Conservation (phyloP, 2,329 filamentous ascomycete species). For the Stylonectria norvegica region DNA sequence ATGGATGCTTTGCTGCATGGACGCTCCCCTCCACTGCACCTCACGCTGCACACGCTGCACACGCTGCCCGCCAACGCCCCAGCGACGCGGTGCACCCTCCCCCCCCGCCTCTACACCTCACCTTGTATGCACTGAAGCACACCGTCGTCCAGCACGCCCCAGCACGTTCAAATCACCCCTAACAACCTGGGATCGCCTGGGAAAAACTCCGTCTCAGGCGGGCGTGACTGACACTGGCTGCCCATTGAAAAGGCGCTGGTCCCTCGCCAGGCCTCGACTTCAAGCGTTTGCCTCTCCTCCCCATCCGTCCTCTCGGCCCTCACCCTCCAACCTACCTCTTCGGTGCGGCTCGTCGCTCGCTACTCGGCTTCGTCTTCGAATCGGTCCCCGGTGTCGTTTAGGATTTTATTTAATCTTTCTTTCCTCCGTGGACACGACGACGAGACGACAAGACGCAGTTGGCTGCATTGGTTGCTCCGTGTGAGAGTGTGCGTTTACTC, state of each 20-base stretch:
- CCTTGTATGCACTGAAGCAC: constrained; percentile 4
- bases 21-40: neutral
- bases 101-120: constrained; percentile 4
- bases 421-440: no score
- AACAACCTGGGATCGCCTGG: constrained; percentile 32
- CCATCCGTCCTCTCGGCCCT: constrained; percentile 31
- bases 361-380: no score
- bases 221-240: constrained; percentile 24
- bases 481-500: no score
- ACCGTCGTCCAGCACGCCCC: constrained; percentile 14
- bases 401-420: no score
- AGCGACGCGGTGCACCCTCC: constrained; percentile 5
- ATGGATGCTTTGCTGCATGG: no score
- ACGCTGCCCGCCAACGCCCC: constrained; percentile 23
- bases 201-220: constrained; percentile 27
- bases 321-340: no score
- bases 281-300: constrained; percentile 13
- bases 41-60: constrained; percentile 25
- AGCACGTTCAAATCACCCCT: constrained; percentile 33
- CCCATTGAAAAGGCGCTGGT: constrained; percentile 41
- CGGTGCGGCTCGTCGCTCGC: constrained; percentile 21
- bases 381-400: no score
- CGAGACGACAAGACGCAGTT: no score
- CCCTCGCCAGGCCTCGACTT: constrained; percentile 31
- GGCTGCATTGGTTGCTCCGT: no score